Evolutionary conservation across 495 filamentous ascomycete species (phyloP), one percentile per base, ranked within the genome.

Genomic region (Aspergillus homomorphus): DNA sequence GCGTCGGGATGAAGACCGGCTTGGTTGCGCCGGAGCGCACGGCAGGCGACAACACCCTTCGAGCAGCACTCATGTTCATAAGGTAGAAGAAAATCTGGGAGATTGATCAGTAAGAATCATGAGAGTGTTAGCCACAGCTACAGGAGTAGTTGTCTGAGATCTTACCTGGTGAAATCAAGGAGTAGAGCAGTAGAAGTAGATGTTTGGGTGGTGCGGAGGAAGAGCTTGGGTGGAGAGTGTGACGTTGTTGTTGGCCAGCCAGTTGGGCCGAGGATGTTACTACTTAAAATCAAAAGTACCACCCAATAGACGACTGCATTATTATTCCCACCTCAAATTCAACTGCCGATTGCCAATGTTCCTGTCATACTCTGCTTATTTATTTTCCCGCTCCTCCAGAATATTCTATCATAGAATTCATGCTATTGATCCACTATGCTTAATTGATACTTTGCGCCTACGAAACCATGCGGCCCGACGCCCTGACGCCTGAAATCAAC

Each of bases 211-310:
- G 49, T 22, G 38, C 62, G 66, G 62, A 46, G 61, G 33, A 45
- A 49, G 54, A 57, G 57, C 46, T 62, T 54, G 44, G 57, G 57
- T 56, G 49, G 62, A 58, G 21, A 24, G 24, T 57, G 67, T 76
- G 71, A 73, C 71, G 71, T 74, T 73, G 64, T 55, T 45, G 49
- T 45, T 56, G 48, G 33, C 33, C 33, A 38, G 44, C 61, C 54
- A 26, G 63, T 53, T 63, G 45, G 56, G 53, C 46, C 43, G 28
- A 55, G 45, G 51, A 62, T 62, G 58, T 59, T 61, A 59, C 64
- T 65, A 60, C 60, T 53, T 61, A 49, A 21, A 23, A 58, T 22
- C n/a, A 59, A 48, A 64, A 58, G 61, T 54, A 63, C 24, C 38
- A 24, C n/a, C 15, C 33, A 9, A 38, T 38, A 9, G 33, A 38